Evolutionary conservation across 768 basidiomycete genomes (phyloP).

Genomic region (Amanita pseudoporphyria): DNA sequence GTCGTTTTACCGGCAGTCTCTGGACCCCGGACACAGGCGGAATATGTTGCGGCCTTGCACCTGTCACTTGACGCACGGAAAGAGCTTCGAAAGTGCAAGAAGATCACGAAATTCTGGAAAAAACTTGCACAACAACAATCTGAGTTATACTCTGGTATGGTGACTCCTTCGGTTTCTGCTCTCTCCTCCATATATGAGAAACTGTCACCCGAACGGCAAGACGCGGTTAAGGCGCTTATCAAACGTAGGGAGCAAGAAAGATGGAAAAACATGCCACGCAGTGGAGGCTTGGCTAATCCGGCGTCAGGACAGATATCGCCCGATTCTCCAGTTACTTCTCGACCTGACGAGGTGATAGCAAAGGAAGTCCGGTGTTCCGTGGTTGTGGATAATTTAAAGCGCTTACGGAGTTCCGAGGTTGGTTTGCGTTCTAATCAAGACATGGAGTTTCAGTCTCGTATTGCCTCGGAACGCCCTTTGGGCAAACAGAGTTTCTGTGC

Average conservation of each 20-base stretch:
- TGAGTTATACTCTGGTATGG: constrained; percentile 14
- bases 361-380: not conserved
- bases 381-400: not conserved
- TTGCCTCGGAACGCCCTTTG: not conserved
- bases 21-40: constrained; percentile 27
- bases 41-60: constrained; percentile 37
- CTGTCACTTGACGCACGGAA: constrained; percentile 33
- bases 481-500: not conserved
- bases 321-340: not conserved
- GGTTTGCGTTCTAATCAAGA: not conserved
- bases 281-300: not conserved
- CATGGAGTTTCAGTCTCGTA: not conserved
- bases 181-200: constrained; percentile 27
- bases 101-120: constrained; percentile 38
- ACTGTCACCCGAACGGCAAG: constrained; percentile 25
- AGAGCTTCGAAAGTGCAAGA: constrained; percentile 33
- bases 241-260: constrained; percentile 9
- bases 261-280: not conserved
- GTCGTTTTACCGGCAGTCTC: constrained; percentile 26
- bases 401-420: not conserved
- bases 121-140: constrained; percentile 24
- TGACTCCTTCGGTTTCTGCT: constrained; percentile 30
- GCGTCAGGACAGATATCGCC: not conserved
- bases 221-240: constrained; percentile 31
- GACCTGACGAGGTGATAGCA: not conserved